Base-by-base conservation (phyloP, 306 rosid species). In the Vigna reflexopilosa region DNA sequence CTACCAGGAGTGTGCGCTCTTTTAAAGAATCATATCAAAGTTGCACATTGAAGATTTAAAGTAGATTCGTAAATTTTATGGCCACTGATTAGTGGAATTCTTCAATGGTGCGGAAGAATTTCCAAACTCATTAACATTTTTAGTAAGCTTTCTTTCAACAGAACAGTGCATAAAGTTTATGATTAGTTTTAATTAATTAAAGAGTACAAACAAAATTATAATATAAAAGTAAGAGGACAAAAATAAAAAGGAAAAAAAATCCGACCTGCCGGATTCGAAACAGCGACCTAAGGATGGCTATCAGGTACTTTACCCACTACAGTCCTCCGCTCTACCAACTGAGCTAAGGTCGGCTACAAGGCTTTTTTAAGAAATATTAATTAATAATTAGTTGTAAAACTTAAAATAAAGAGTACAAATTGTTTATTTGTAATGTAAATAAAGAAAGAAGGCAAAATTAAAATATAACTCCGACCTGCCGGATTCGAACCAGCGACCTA, bases 321-420 rank as follows among this genome's bases (percentile, higher is more conserved):
- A 81, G 80, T 75, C 84, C 80, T 75, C 84, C 80, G 72, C 80
- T 73, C 84, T 80, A 73, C 79, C 83, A 80, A 80, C 79, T 80
- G 69, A 73, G 75, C 83, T 80, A 26, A 26, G 28, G 28, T 26
- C 28, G 28, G 28, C 19, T 17, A 17, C 19, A 17, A 17, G 19
- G 19, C 19, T 17, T 17, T 17, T 17, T 17, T 17, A 17, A 17
- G 19, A 17, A 17, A 17, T 17, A 17, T 17, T 17, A 17, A 17
- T 24, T 24, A 24, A 2, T 24, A 1, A 24, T 2, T 24, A 24
- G 2, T 24, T 24, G 0, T 24, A 1, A 24, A 24, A 24, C 2
- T 24, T 24, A 2, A 0, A 54, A 9, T 57, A 57, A 57, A 58
- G 17, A 26, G 4, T 15, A 58, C 2, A 58, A 4, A 24, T 4